phyloP scores from a whole-genome alignment of 352 stramenopile genomes.

The Phytophthora syringae region DNA sequence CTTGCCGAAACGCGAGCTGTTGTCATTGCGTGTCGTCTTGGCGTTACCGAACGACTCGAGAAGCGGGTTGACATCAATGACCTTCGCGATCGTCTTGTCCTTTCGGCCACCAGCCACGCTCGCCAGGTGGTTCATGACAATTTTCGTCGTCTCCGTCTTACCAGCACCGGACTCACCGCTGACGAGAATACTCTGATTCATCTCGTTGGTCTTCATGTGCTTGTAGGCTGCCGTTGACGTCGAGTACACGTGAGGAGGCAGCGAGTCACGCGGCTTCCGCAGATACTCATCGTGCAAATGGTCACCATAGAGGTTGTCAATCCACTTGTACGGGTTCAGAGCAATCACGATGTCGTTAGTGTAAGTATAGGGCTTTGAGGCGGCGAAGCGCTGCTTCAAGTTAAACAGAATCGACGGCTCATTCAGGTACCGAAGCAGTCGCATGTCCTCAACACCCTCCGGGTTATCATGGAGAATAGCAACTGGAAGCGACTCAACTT shows the following conservation, averaged over 20 bases:
- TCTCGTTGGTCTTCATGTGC: slow-evolving; percentile 75
- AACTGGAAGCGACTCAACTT: slow-evolving; percentile 85
- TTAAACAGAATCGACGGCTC: slow-evolving; percentile 95
- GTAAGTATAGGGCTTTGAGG: slow-evolving; percentile 96
- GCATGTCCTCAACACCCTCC: slow-evolving; percentile 88
- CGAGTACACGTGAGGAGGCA: slow-evolving; percentile 86
- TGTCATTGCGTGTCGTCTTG: slow-evolving; percentile 95
- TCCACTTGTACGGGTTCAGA: slow-evolving; percentile 98
- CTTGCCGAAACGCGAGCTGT: slow-evolving; percentile 91
- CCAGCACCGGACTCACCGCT: slow-evolving; percentile 88
- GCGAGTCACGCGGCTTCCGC: slow-evolving; percentile 64
- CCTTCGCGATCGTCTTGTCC: slow-evolving; percentile 90
- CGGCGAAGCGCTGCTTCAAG: slow-evolving; percentile 90
- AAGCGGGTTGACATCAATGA: slow-evolving; percentile 93
- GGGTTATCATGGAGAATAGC: slow-evolving; percentile 83
- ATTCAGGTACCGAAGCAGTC: slow-evolving; percentile 90
- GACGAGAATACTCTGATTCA: slow-evolving; percentile 90
- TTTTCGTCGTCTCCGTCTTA: slow-evolving; percentile 99
- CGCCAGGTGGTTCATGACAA: slow-evolving; percentile 91
- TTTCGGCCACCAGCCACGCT: slow-evolving; percentile 83
- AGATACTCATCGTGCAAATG: slow-evolving; percentile 87
- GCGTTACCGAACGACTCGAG: slow-evolving; percentile 95
- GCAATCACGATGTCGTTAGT: slow-evolving; percentile 98
- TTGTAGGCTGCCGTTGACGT: slow-evolving; percentile 89
- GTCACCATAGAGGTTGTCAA: slow-evolving; percentile 92